Conservation (phyloP, 768 basidiomycete genomes). For the Leccinellum luteum region DNA sequence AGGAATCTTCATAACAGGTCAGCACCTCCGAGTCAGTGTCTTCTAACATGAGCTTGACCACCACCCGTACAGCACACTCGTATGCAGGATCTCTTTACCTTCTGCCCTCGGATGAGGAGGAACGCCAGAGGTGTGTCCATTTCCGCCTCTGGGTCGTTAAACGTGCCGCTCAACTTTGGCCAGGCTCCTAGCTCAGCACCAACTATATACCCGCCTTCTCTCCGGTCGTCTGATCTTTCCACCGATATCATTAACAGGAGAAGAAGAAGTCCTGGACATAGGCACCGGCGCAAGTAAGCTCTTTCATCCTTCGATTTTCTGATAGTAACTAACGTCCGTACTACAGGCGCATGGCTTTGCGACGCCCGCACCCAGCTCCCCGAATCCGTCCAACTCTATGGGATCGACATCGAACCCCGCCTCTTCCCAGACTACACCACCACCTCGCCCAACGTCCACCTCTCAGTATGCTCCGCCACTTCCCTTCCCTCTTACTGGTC, state of each 20-base stretch:
- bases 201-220: conserved; percentile 20
- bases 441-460: conserved; percentile 15
- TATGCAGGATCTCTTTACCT: conserved; percentile 20
- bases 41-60: conserved; percentile 7
- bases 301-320: background rate
- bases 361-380: conserved; percentile 14
- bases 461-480: conserved; percentile 24
- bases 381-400: conserved; percentile 19
- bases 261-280: conserved; percentile 23
- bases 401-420: conserved; percentile 26
- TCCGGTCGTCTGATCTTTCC: conserved; percentile 23
- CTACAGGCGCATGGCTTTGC: conserved; percentile 24
- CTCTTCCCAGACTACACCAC: conserved; percentile 13
- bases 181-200: conserved; percentile 16
- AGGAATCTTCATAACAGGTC: background rate
- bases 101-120: conserved; percentile 27
- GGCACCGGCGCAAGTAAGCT: conserved; percentile 21
- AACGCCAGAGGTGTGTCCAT: conserved; percentile 19
- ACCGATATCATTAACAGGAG: conserved; percentile 9
- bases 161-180: background rate
- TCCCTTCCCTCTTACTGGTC: conserved; percentile 31
- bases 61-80: conserved; percentile 18
- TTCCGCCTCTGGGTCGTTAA: background rate
- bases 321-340: background rate
- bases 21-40: background rate